Evolutionary conservation across 495 filamentous ascomycete genomes (phyloP).

Genomic region (Neurospora sp.): DNA sequence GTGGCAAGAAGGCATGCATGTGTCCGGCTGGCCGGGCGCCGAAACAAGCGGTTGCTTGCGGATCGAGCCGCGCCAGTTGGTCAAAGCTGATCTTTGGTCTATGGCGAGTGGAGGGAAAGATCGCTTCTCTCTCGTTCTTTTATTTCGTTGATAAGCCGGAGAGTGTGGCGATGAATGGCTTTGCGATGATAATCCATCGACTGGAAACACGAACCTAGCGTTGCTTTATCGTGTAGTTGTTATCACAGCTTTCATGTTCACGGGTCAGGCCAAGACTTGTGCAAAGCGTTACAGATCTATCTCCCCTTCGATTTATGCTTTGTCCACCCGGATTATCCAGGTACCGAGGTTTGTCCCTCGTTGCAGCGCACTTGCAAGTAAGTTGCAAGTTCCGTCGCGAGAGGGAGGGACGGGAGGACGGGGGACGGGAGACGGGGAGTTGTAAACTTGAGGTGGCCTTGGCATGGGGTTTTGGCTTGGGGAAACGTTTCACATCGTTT

Average conservation of each 20-base stretch:
- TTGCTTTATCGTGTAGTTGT: too few species aligned
- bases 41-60: conserved; percentile 20
- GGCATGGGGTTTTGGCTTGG: too few species aligned
- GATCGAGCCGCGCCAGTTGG: conserved; percentile 14
- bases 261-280: too few species aligned
- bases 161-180: background rate
- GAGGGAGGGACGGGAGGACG: too few species aligned
- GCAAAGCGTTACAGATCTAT: background rate
- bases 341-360: background rate
- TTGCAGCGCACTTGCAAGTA: background rate
- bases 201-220: background rate
- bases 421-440: too few species aligned
- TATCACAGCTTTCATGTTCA: too few species aligned
- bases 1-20: background rate
- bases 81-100: background rate
- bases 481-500: background rate
- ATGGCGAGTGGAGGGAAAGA: background rate
- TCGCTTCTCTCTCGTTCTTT: too few species aligned
- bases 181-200: background rate
- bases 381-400: too few species aligned
- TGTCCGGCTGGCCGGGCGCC: background rate
- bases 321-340: too few species aligned
- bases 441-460: background rate
- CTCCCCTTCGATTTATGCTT: background rate
- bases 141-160: too few species aligned